These are phyloP conservation scores for Irpex sp. DNA, from an alignment of 1,284 basidiomycete species.

Conservation along the genomic window DNA sequence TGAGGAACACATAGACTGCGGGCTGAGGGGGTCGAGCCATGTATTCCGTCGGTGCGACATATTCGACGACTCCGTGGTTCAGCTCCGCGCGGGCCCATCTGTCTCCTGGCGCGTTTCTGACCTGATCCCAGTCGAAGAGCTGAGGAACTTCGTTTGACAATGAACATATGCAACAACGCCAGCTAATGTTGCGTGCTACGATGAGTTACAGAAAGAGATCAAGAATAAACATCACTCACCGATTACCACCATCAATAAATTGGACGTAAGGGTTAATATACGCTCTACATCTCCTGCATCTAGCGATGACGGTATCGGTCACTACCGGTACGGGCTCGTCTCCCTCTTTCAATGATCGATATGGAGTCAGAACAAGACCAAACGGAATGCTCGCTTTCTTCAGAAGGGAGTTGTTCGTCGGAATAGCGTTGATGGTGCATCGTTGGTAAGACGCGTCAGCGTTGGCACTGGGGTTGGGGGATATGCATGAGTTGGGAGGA, in stretches of 20 bases:
- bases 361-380: conserved; percentile 89
- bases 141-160: conserved; percentile 99
- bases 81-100: conserved; percentile 93
- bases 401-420: conserved; percentile 89
- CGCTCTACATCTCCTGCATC: conserved; percentile 94
- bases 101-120: conserved; percentile 91
- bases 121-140: conserved; percentile 97
- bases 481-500: conserved; percentile 80
- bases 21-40: conserved; percentile 99
- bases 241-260: conserved; percentile 97
- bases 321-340: conserved; percentile 85
- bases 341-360: conserved; percentile 77
- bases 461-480: conserved; percentile 78
- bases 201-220: not conserved
- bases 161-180: conserved; percentile 99
- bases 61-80: conserved; percentile 93
- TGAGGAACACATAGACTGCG: conserved; percentile 94
- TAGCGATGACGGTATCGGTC: conserved; percentile 93
- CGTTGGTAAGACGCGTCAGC: conserved; percentile 93
- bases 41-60: conserved; percentile 97
- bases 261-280: conserved; percentile 99
- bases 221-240: conserved; percentile 38
- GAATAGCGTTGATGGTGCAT: conserved; percentile 88
- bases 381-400: conserved; percentile 94
- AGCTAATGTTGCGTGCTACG: conserved; percentile 39